Percentiles rank a stretch among this genome's conserved stretches.
phyloP scores from a whole-genome alignment of 2,329 filamentous ascomycete genomes.

The Penicillium decumbens region DNA sequence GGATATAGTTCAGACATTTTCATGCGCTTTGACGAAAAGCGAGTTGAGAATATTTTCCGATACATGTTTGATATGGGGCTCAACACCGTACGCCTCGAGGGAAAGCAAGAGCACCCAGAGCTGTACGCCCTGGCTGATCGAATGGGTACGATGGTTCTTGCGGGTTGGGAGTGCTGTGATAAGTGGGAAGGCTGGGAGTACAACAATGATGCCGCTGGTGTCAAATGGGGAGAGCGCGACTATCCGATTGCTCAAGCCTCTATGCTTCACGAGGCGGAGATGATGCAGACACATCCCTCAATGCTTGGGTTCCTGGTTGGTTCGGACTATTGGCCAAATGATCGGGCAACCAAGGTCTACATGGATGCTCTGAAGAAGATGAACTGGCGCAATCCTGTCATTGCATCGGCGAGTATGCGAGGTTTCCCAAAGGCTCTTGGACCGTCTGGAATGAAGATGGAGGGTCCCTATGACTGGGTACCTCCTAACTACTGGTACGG shows the following conservation, averaged over 20 bases:
- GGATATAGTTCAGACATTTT: constrained; percentile 61
- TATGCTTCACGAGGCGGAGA: constrained; percentile 57
- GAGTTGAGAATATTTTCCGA: constrained; percentile 48
- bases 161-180: constrained; percentile 64
- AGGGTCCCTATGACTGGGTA: constrained; percentile 63
- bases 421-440: constrained; percentile 52
- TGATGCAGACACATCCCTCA: constrained; percentile 58
- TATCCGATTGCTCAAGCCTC: constrained; percentile 52
- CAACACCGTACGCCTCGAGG: constrained; percentile 61
- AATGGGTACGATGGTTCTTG: constrained; percentile 58
- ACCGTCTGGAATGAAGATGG: constrained; percentile 61
- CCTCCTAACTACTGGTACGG: constrained; percentile 63
- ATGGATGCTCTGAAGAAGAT: constrained; percentile 47
- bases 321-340: constrained; percentile 61
- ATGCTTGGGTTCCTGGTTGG: constrained; percentile 57
- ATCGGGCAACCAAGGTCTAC: constrained; percentile 53
- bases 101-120: constrained; percentile 60
- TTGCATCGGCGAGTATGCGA: constrained; percentile 54
- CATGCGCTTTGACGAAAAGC: constrained; percentile 51
- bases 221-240: constrained; percentile 51
- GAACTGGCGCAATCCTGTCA: constrained; percentile 55
- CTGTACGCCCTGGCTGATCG: constrained; percentile 57
- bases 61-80: constrained; percentile 58
- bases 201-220: constrained; percentile 50
- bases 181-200: constrained; percentile 64